Evolutionary conservation across 495 filamentous ascomycete species (phyloP), one percentile per base, ranked within the genome.

Genomic region (Lichina pygmaea): DNA sequence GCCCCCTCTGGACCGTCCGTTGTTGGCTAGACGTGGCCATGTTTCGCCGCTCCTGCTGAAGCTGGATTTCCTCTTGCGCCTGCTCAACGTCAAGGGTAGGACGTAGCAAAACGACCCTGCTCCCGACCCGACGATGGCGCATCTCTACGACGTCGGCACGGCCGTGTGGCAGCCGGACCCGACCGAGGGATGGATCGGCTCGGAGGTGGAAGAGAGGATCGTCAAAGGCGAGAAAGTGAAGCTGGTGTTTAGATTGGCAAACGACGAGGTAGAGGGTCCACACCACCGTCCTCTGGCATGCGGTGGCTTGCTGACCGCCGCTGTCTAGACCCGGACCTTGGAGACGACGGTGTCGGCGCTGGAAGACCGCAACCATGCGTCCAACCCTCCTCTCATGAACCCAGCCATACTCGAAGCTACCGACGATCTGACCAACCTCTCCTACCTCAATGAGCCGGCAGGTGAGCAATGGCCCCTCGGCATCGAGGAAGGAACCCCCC

Each of bases 401-500:
- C 89, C 89, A 43, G 72, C 86, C 30, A 89, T 99, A 73, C 77
- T 99, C 40, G 89, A 99, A 71, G 89, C 89, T 50, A 93, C 86
- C 60, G 89, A 99, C 63, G 89, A 99, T 60, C 66, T 99, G 54
- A 99, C 89, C 33, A 94, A 92, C 60, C 62, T 99, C 44, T 99
- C 89, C 53, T 84, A 99, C 67, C 63, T 99, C 49, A 99, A 99
- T 62, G 89, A 99, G 58, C 89, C 89, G 54, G 89, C 89, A 61
- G 86, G 86, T 93, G 79, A 53, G 66, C 54, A 12, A 37, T 9
- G 11, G 4, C 37, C 30, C 31, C 47, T 48, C 10, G 16, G 15
- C 44, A n/a, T 12, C n/a, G 36, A 47, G 10, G 40, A 2, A 9
- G 11, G 17, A n/a, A 32, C 3, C 13, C 36, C n/a, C 10, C 11